Conservation (phyloP, 768 basidiomycete species). For the Lactifluus hygrophoroides region DNA sequence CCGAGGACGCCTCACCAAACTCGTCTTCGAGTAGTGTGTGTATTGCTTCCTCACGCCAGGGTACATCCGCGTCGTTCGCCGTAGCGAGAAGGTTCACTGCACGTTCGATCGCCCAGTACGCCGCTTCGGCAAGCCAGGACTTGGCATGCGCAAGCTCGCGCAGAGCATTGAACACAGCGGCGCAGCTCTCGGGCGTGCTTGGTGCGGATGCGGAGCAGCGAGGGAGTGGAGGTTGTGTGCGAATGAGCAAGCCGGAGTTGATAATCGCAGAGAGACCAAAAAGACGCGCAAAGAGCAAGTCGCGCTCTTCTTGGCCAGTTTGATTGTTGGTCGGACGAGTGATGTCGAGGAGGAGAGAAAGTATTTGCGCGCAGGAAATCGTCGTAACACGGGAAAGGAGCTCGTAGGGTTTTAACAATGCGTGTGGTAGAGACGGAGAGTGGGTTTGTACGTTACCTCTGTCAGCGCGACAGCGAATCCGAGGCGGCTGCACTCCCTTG, state of each 20-base stretch:
- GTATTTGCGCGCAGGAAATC: constrained; percentile 67
- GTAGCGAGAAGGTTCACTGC: constrained; percentile 47
- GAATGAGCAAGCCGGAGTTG: constrained; percentile 74
- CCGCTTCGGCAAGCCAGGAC: constrained; percentile 85
- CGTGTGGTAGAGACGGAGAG: neutral
- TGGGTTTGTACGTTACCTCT: constrained; percentile 49
- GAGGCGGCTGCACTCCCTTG: constrained; percentile 85
- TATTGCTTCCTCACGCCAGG: constrained; percentile 66
- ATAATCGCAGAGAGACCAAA: constrained; percentile 85
- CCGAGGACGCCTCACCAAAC: constrained; percentile 34
- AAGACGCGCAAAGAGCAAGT: constrained; percentile 83
- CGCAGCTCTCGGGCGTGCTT: constrained; percentile 53
- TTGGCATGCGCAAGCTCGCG: constrained; percentile 71
- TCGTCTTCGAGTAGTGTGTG: constrained; percentile 41
- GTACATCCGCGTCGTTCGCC: constrained; percentile 40
- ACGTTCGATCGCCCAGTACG: constrained; percentile 72
- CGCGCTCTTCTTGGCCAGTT: constrained; percentile 88
- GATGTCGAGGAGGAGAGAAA: constrained; percentile 63
- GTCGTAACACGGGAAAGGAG: constrained; percentile 71
- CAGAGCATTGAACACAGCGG: constrained; percentile 49
- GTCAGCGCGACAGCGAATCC: constrained; percentile 96
- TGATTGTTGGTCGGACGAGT: constrained; percentile 68
- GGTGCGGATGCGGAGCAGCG: constrained; percentile 45
- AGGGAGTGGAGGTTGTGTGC: constrained; percentile 46
- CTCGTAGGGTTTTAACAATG: constrained; percentile 34